Base-by-base conservation (phyloP, 768 basidiomycete species). In the Naganishia randhawae region DNA sequence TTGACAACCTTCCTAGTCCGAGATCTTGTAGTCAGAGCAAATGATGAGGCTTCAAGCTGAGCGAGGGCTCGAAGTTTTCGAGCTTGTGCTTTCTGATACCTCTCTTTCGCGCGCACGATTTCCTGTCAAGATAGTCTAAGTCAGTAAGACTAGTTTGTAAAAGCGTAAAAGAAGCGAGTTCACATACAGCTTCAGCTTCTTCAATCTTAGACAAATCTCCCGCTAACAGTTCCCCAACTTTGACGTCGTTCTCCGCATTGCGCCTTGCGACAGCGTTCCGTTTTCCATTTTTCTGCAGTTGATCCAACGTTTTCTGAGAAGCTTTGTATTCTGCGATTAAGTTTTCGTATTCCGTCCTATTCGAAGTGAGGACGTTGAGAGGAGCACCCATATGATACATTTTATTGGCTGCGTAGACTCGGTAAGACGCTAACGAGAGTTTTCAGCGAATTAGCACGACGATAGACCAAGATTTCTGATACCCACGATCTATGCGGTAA, bases 311-410 rank as follows among this genome's bases (percentile, higher is more conserved):
- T 29, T 32, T 31, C 50, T 57, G 55, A 1, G 55, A 63, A 33
- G 67, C 57, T 29, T 63, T 62, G 48, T 62, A 73, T 42, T 65
- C 54, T 22, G 70, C 69, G 54, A 67, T 54, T n/a, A 63, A 55
- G 29, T 19, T 65, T 39, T 71, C 67, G 68, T 71, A 73, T 35
- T 61, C 29, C 31, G 68, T 57, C 17, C 53, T 51, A 41, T 48
- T 50, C 14, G 67, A 48, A 1, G 72, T 62, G 19, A 68, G 22
- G 31, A 42, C 29, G 25, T 41, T n/a, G 27, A 57, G 57, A 25
- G 39, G 55, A 19, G 67, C 37, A 7, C 41, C 57, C 45, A 68
- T 54, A 31, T 68, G 67, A 39, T 54, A 57, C 41, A 57, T 57
- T 50, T 68, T 68, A 22, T 45, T 63, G 5, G 42, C 55, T 10